phyloP scores from a whole-genome alignment of 805 yeast genomes.

The Nakazawaea molendinolei region DNA sequence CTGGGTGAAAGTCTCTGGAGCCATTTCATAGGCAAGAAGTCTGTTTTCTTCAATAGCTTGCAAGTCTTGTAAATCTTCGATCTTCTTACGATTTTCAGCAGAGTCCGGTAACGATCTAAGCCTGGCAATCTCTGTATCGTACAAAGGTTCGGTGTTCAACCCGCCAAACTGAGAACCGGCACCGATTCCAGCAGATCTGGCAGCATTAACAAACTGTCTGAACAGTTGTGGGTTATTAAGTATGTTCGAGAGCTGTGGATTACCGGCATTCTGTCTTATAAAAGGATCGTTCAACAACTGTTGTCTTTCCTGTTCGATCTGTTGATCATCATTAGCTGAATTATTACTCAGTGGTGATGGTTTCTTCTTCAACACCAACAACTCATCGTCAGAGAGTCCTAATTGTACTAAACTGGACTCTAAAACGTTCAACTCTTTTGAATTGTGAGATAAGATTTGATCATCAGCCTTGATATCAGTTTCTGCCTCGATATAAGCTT shows the following conservation, averaged over 20 bases:
- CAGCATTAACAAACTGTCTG: conserved; percentile 23
- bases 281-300: conserved; percentile 37
- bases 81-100: conserved; percentile 59
- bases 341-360: conserved; percentile 19
- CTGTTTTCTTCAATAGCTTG: conserved; percentile 76
- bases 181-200: conserved; percentile 4
- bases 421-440: conserved; percentile 29
- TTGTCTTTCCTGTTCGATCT: conserved; percentile 44
- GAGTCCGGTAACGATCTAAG: conserved; percentile 44
- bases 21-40: conserved; percentile 72
- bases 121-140: conserved; percentile 8
- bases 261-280: background rate
- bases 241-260: conserved; percentile 19
- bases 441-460: conserved; percentile 46
- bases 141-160: conserved; percentile 7
- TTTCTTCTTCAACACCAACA: conserved; percentile 36
- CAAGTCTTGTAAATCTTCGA: conserved; percentile 61
- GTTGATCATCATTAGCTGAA: conserved; percentile 17
- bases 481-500: conserved; percentile 69
- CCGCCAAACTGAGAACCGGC: conserved; percentile 1
- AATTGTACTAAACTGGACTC: conserved; percentile 36
- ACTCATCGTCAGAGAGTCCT: conserved; percentile 51
- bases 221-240: conserved; percentile 18
- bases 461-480: conserved; percentile 40
- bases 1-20: conserved; percentile 83